Conservation (phyloP, 192 early-diverging fungal genomes). For the Haplosporangium gracile region DNA sequence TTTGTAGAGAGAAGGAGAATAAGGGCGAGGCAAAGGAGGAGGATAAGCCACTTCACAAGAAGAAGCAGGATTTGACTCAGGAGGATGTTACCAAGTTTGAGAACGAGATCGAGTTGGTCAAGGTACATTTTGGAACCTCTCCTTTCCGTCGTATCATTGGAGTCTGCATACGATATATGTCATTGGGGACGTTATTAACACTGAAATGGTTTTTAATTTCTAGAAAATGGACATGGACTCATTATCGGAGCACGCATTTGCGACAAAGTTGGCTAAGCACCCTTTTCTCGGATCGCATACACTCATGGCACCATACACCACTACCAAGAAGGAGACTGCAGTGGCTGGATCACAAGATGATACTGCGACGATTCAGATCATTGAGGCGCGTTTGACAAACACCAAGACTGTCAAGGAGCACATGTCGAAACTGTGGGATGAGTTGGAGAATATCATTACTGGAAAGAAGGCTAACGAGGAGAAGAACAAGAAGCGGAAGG, state of each 20-base stretch:
- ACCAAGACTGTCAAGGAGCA: constrained; percentile 45
- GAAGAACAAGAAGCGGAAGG: constrained; percentile 49
- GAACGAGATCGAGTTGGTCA: constrained; percentile 41
- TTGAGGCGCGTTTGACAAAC: constrained; percentile 41
- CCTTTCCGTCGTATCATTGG: neutral
- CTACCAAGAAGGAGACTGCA: constrained; percentile 13
- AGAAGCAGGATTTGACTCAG: constrained; percentile 33
- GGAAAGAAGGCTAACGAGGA: constrained; percentile 31
- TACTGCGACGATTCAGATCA: constrained; percentile 15
- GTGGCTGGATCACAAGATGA: constrained; percentile 23
- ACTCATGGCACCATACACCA: constrained; percentile 39
- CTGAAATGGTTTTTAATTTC: neutral
- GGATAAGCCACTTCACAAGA: constrained; percentile 20
- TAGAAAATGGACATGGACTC: constrained; percentile 52
- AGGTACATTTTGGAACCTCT: constrained; percentile 16
- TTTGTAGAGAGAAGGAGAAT: constrained; percentile 3
- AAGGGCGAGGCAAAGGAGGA: constrained; percentile 11
- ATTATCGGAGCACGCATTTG: constrained; percentile 43
- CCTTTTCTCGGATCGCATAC: constrained; percentile 43
- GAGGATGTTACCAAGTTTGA: constrained; percentile 50
- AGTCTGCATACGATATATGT: neutral
- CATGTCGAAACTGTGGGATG: constrained; percentile 46
- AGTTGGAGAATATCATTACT: constrained; percentile 46
- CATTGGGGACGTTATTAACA: neutral
- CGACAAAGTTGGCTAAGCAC: constrained; percentile 38